Conservation (phyloP, 805 yeast genomes). For the Ogataea parapolymorpha region DNA sequence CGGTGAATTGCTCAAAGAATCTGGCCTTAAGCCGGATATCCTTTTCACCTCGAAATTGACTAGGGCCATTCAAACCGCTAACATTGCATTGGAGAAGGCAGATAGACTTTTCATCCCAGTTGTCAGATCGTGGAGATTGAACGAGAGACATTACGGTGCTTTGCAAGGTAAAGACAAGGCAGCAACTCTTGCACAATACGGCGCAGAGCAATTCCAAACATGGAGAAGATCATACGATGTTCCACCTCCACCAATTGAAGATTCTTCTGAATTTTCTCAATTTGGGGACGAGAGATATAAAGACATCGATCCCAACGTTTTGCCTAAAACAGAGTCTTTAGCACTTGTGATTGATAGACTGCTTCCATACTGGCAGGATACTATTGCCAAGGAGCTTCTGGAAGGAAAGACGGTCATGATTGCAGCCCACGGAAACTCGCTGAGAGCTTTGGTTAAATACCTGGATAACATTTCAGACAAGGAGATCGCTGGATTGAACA, state of each 20-base stretch:
- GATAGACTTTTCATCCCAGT: constrained; percentile 91
- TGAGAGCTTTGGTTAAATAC: constrained; percentile 94
- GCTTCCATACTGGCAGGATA: constrained; percentile 96
- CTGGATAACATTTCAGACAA: constrained; percentile 89
- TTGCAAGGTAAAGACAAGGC: constrained; percentile 98
- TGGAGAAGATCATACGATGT: constrained; percentile 98
- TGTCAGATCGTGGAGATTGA: constrained; percentile 94
- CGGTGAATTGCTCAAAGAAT: constrained; percentile 86
- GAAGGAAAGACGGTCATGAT: constrained; percentile 86
- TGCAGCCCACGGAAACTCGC: constrained; percentile 98
- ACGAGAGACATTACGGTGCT: constrained; percentile 99
- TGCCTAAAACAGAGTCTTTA: constrained; percentile 94
- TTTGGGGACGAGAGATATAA: constrained; percentile 80
- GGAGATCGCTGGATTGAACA: constrained; percentile 90
- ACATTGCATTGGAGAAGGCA: constrained; percentile 85
- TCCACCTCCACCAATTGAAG: constrained; percentile 89
- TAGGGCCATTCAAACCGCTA: constrained; percentile 96
- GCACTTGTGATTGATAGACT: constrained; percentile 93
- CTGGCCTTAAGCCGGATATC: constrained; percentile 80
- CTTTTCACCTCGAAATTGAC: constrained; percentile 87
- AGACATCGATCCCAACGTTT: constrained; percentile 76
- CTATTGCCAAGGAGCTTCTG: constrained; percentile 78
- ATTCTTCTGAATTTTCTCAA: constrained; percentile 79
- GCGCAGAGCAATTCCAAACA: constrained; percentile 89
- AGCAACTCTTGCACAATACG: constrained; percentile 80